Evolutionary conservation across 2,329 filamentous ascomycete genomes (phyloP).

Genomic region (Helminthosporium solani): DNA sequence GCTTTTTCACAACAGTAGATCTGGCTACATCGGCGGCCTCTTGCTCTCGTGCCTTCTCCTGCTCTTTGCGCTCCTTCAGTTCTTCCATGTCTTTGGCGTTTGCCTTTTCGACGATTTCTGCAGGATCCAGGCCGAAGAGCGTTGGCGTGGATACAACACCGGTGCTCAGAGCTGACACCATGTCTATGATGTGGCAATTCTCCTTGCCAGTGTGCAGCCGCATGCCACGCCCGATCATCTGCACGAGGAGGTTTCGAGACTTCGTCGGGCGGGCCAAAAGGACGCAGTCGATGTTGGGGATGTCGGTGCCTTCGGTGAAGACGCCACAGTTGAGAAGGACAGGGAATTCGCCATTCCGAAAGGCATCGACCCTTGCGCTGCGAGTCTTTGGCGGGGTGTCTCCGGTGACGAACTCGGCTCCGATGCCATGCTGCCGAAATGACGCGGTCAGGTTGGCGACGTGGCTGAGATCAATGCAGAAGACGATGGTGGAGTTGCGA

Average conservation of each 20-base stretch:
- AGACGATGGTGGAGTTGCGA: constrained; percentile 84
- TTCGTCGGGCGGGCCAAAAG: constrained; percentile 83
- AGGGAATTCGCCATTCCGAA: constrained; percentile 74
- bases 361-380: constrained; percentile 69
- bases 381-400: constrained; percentile 71
- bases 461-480: constrained; percentile 89
- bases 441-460: constrained; percentile 70
- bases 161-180: constrained; percentile 81
- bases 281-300: constrained; percentile 95
- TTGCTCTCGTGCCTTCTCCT: constrained; percentile 44
- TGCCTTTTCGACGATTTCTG: constrained; percentile 69
- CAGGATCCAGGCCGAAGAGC: constrained; percentile 86
- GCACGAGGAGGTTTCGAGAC: constrained; percentile 88
- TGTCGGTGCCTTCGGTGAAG: constrained; percentile 96
- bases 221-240: constrained; percentile 97
- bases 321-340: constrained; percentile 94
- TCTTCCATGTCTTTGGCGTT: constrained; percentile 62
- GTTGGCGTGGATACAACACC: constrained; percentile 91
- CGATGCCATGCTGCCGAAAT: constrained; percentile 75
- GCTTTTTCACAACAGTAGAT: constrained; percentile 18
- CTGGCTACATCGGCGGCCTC: constrained; percentile 70
- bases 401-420: constrained; percentile 84
- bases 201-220: constrained; percentile 76
- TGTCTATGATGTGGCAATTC: constrained; percentile 93
- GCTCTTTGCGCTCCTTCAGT: constrained; percentile 53